Base-by-base conservation (phyloP, 495 filamentous ascomycete species). In the Pyrenopolyporus hunteri region DNA sequence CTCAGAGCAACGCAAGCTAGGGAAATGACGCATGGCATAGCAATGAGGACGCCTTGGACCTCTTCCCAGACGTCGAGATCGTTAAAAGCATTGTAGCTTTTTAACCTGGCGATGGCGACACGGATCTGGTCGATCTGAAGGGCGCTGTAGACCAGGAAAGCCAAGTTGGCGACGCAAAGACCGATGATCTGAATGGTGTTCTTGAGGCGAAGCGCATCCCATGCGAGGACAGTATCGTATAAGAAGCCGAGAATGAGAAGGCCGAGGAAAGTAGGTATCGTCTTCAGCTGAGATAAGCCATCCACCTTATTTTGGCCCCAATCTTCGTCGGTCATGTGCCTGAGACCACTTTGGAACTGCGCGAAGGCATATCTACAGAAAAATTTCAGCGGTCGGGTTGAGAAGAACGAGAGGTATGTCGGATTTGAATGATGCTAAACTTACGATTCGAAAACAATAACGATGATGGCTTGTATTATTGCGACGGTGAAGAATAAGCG, bases 171-270 rank as follows among this genome's bases (percentile, higher is more conserved):
- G 28, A 93, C 65, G 74, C 93, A 97, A 13, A 98, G 79, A 25
- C 94, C 95, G 66, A 98, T 98, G 70, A 98, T 81, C 74, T 98
- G 94, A 82, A 98, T 98, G 10, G 94, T 98, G 76, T 98, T 98
- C 78, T 97, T 97, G 69, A 93, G 77, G 42, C 92, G 86, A 56
- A 98, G 78, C 2, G 95, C 93, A 81, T 98, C 94, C 76, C 90
- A 97, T 10, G 94, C 88, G 19, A 98, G 78, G 26, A 94, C 72
- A 4, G 98, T 72, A 66, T 97, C 86, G 76, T 98, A 98, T 50
- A 98, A 69, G 74, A 95, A 96, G 47, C 91, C 94, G 74, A 98
- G 96, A 70, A 97, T 95, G 76, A 97, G 95, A n/a, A 98, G 82
- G 8, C 93, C 88, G 19, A 98, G 80, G 74, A 97, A 97, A 10